Evolutionary conservation across 257 asterid species (phyloP), one percentile per base, ranked within the genome.

Genomic region (Rauvolfia tetraphylla): DNA sequence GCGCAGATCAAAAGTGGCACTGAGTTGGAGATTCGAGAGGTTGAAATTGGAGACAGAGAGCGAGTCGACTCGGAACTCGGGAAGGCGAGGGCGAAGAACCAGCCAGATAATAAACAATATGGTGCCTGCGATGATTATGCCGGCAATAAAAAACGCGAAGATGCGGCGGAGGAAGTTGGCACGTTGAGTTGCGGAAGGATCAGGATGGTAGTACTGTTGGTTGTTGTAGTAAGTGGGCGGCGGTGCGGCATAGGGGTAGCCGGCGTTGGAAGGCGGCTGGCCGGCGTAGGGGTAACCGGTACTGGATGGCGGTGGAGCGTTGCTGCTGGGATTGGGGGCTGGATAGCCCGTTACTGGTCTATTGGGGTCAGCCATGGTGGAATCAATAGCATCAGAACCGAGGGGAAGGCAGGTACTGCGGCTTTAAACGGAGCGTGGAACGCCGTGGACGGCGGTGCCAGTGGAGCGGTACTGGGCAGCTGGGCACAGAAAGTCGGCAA

Each of bases 301-400:
- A 79, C 81, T 88, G 72, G 87, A 15, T 1, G 82, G 84, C 3
- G 83, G 87, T 0, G 87, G 76, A 4, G 25, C 31, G 87, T 88
- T 80, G 62, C 92, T 93, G 61, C 83, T 85, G 59, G 81, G 70
- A 73, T 79, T 78, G 23, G 88, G 84, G 69, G 91, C 94, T 5
- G 96, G 96, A 76, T 91, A 92, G 63, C 97, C 97, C 14, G 98
- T 91, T 22, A 87, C 97, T 9, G 93, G 96, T 73, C 97, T 79
- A 62, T 84, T 87, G 33, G 85, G 88, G 79, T 91, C 97, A 72
- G 79, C 86, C 95, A 89, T 87, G 54, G 75, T n/a, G 69, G 69
- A 23, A 29, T 14, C 23, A 22, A 71, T 61, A 74, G 79, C 65
- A 70, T 71, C 27, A 61, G 72, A 8, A 12, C 17, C 8, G 7